Percentiles rank a stretch among this genome's conserved stretches.
Evolutionary conservation across 208 protist genomes (phyloP).

Genomic region (Ichthyophonus hoferi): DNA sequence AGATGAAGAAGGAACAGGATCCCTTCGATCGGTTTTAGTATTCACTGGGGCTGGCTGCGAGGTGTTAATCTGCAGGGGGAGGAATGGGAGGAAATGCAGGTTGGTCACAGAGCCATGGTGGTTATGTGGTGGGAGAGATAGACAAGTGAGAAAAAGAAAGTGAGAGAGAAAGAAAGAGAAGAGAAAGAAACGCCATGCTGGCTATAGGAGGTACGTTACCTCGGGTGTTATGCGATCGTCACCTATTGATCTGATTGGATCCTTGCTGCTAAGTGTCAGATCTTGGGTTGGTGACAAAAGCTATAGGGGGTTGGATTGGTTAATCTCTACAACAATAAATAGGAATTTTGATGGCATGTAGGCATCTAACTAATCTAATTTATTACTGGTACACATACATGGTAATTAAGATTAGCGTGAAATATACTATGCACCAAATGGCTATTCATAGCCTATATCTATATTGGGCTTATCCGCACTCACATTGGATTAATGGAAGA

Average conservation of each 20-base stretch:
- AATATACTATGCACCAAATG: too few relatives aligned
- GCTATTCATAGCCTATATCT: too few relatives aligned
- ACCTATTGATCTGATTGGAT: background rate
- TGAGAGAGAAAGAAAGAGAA: background rate
- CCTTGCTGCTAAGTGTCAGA: background rate
- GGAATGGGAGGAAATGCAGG: background rate
- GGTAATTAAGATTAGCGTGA: too few relatives aligned
- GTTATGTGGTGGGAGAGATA: background rate
- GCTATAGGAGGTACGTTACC: background rate
- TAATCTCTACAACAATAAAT: background rate
- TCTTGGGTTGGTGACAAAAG: background rate
- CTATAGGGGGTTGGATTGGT: background rate
- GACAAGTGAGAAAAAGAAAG: background rate
- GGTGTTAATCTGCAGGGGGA: background rate
- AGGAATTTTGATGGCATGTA: background rate
- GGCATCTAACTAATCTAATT: background rate
- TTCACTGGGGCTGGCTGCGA: background rate
- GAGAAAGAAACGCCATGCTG: background rate
- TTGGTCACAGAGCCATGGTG: background rate
- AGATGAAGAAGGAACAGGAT: background rate
- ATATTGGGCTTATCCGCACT: too few relatives aligned
- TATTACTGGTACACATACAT: background rate
- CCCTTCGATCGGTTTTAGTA: background rate
- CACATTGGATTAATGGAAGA: too few relatives aligned
- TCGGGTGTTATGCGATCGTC: too few relatives aligned